Evolutionary conservation across 208 protist genomes (phyloP).

Genomic region (Tetramitus jugosus): DNA sequence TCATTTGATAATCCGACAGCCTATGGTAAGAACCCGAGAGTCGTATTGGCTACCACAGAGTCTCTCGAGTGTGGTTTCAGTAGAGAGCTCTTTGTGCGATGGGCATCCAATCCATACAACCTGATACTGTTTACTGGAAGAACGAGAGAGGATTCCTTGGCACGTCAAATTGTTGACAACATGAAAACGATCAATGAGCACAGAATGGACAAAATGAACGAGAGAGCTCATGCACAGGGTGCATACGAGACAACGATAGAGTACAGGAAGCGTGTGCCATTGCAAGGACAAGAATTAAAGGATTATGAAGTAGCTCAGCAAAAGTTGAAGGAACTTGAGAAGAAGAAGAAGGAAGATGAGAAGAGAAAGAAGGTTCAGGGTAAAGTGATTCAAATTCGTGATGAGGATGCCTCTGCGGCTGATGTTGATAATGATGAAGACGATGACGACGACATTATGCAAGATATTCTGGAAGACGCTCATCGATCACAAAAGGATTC

Average conservation of each 20-base stretch:
- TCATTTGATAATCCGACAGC: not conserved
- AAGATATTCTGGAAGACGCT: not conserved
- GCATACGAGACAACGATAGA: not conserved
- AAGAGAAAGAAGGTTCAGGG: not conserved
- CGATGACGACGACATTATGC: not conserved
- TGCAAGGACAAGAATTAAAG: slow-evolving; percentile 22
- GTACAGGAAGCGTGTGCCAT: not conserved
- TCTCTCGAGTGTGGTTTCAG: slow-evolving; percentile 36
- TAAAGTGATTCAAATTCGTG: slow-evolving; percentile 16
- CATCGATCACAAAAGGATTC: not conserved
- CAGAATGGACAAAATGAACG: not conserved
- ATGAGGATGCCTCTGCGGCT: not conserved
- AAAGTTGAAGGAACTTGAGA: slow-evolving; percentile 8
- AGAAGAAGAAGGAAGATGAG: not conserved
- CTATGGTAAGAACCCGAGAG: slow-evolving; percentile 4
- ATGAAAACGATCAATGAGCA: not conserved
- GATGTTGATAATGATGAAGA: not conserved
- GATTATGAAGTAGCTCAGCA: slow-evolving; percentile 1
- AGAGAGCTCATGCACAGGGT: not conserved
- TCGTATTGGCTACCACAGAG: slow-evolving; percentile 25
- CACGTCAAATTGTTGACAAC: slow-evolving; percentile 31
- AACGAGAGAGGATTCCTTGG: slow-evolving; percentile 7
- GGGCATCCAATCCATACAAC: slow-evolving; percentile 41
- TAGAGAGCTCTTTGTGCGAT: slow-evolving; percentile 51
- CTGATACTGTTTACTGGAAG: slow-evolving; percentile 47